Conservation (phyloP, 495 filamentous ascomycete genomes). For the Podospora sp. region DNA sequence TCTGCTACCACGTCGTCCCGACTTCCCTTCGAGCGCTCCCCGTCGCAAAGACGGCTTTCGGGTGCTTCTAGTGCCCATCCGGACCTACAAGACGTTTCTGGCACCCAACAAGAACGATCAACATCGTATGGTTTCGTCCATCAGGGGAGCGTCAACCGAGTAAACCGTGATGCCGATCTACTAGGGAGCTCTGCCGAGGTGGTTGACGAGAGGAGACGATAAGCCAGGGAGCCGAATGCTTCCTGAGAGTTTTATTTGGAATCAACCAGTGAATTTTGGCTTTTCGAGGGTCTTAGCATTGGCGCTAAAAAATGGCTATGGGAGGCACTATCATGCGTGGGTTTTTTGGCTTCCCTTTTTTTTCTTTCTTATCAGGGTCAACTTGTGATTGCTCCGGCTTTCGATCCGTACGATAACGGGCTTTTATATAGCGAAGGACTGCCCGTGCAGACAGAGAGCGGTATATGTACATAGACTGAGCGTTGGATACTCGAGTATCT, state of each 20-base stretch:
- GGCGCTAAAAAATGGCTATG: not conserved
- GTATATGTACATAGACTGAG: not conserved
- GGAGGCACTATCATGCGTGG: not conserved
- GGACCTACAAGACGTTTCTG: conserved; percentile 31
- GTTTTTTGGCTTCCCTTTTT: not conserved
- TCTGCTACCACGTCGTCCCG: conserved; percentile 40
- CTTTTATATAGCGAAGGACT: not conserved
- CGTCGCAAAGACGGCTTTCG: conserved; percentile 54
- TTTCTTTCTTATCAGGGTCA: not conserved
- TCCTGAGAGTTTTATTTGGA: not conserved
- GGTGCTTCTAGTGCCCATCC: conserved; percentile 47
- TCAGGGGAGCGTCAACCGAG: conserved; percentile 62
- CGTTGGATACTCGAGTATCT: not conserved
- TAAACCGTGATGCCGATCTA: conserved; percentile 52
- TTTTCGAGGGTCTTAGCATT: conserved; percentile 1
- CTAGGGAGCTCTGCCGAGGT: conserved; percentile 56
- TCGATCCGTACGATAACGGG: not conserved
- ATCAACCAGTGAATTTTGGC: not conserved
- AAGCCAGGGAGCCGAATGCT: not conserved
- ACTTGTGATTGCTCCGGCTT: too few relatives aligned
- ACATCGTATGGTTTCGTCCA: conserved; percentile 75
- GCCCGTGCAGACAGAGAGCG: not conserved
- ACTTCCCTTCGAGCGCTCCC: conserved; percentile 63
- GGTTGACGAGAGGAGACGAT: conserved; percentile 37
- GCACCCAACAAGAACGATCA: conserved; percentile 54